These are phyloP conservation scores for Betula pendula DNA, from an alignment of 306 rosid species.

Conservation along the genomic window DNA sequence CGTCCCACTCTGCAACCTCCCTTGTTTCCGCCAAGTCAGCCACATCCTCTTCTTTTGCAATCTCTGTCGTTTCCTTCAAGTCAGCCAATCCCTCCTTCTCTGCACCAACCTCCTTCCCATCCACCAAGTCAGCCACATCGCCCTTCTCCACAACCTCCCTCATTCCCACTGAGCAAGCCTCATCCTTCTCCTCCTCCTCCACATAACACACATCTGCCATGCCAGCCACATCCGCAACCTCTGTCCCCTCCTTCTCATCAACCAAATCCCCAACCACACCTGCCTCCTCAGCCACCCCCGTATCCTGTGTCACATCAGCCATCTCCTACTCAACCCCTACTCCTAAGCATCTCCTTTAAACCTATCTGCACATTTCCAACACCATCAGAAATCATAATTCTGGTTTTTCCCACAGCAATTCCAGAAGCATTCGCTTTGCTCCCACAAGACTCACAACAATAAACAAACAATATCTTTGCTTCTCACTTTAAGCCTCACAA, in stretches of 20 bases:
- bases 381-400: neutral
- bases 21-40: neutral
- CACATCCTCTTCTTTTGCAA: slow-evolving; percentile 7
- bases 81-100: slow-evolving; percentile 8
- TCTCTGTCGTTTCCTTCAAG: neutral
- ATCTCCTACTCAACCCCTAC: neutral
- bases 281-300: slow-evolving; percentile 11
- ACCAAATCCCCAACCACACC: slow-evolving; percentile 1
- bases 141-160: neutral
- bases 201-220: neutral
- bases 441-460: neutral
- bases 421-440: neutral
- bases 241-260: slow-evolving; percentile 1
- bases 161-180: slow-evolving; percentile 19
- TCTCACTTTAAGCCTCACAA: no score
- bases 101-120: neutral
- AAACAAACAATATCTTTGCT: neutral
- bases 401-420: neutral
- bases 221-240: slow-evolving; percentile 7
- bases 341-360: neutral
- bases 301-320: neutral
- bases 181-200: neutral
- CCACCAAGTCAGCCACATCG: neutral
- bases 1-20: slow-evolving; percentile 5
- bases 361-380: neutral